These are phyloP conservation scores for Umbelopsis vinacea DNA, from an alignment of 192 early-diverging fungal species.

Conservation along the genomic window DNA sequence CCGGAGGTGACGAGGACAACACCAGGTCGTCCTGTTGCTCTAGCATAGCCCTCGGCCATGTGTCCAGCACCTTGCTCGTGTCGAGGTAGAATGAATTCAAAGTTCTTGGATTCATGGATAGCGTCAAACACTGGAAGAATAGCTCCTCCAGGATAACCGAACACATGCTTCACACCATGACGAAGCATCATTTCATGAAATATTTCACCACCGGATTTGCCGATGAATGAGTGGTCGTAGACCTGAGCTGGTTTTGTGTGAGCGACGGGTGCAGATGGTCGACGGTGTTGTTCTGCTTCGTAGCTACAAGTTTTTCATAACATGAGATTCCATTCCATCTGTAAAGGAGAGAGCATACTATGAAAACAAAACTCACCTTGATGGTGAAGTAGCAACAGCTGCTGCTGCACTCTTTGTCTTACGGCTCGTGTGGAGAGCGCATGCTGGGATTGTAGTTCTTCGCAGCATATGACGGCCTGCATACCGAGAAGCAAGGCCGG, in stretches of 20 bases:
- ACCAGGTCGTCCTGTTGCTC: slow-evolving; percentile 86
- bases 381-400: slow-evolving; percentile 3
- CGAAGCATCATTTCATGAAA: slow-evolving; percentile 99
- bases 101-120: slow-evolving; percentile 93
- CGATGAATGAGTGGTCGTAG: slow-evolving; percentile 86
- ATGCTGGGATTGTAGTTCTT: slow-evolving; percentile 18
- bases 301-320: not conserved
- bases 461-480: not conserved
- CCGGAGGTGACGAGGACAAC: slow-evolving; percentile 85
- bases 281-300: not conserved
- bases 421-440: slow-evolving; percentile 21
- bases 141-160: slow-evolving; percentile 98
- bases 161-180: slow-evolving; percentile 90
- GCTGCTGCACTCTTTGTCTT: slow-evolving; percentile 24
- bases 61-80: slow-evolving; percentile 99
- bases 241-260: slow-evolving; percentile 36
- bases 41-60: slow-evolving; percentile 97
- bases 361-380: not conserved
- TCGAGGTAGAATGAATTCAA: slow-evolving; percentile 95
- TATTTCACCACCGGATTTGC: slow-evolving; percentile 96
- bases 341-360: too few species aligned
- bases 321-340: too few species aligned
- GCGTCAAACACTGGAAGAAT: slow-evolving; percentile 99
- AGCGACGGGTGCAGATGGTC: not conserved
- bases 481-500: not conserved